Percentiles rank a stretch among this genome's conserved stretches.
These are phyloP conservation scores for Plasmodium berghei DNA, from an alignment of 169 alveolate species.

Conservation along the genomic window DNA sequence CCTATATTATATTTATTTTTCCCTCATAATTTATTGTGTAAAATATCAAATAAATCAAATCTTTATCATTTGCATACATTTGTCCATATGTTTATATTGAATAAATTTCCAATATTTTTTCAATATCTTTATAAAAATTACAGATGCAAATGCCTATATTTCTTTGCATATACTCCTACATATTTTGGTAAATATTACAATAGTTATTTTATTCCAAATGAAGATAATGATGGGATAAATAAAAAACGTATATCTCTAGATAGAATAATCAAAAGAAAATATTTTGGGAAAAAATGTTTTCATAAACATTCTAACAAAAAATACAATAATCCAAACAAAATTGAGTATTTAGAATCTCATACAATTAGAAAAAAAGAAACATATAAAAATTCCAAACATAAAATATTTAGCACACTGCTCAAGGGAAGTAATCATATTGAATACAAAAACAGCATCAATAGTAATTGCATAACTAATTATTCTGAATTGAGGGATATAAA, in stretches of 20 bases:
- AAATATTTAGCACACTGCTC: no score
- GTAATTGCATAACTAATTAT: no score
- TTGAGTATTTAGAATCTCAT: no score
- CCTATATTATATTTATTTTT: conserved; percentile 61
- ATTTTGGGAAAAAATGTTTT: background rate
- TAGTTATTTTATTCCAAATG: conserved; percentile 7
- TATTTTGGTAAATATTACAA: conserved; percentile 43
- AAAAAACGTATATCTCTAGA: conserved; percentile 6
- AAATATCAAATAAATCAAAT: conserved; percentile 46
- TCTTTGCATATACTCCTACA: conserved; percentile 60
- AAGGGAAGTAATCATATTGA: no score
- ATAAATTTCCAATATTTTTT: conserved; percentile 57
- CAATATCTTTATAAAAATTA: conserved; percentile 58
- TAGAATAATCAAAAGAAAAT: conserved; percentile 3
- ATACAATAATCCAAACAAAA: no score
- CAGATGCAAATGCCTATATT: conserved; percentile 50
- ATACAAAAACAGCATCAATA: no score
- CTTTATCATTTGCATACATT: conserved; percentile 66
- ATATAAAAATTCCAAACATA: no score
- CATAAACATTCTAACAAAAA: background rate
- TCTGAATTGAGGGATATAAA: no score
- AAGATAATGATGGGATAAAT: background rate
- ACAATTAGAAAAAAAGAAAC: no score
- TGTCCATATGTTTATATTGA: conserved; percentile 47
- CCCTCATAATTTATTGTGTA: conserved; percentile 55